Percentiles rank a stretch among this genome's conserved stretches.
Evolutionary conservation across 148 eudicot genomes (phyloP).

Genomic region (Talinum fruticosum): DNA sequence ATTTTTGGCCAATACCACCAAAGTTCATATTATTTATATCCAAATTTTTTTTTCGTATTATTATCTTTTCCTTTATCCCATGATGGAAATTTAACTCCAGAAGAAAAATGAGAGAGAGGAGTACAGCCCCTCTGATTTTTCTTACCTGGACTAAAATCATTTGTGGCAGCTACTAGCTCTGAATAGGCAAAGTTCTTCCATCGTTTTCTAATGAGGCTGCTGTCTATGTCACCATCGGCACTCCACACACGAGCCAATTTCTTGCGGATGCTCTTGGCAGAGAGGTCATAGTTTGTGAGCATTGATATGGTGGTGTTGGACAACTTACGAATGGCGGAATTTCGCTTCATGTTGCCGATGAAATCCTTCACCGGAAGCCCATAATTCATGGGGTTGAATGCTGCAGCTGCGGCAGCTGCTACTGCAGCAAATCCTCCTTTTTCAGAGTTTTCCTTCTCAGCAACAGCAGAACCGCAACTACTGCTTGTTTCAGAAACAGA

Average conservation of each 20-base stretch:
- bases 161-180: slow-evolving; percentile 68
- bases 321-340: slow-evolving; percentile 38
- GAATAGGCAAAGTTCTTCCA: slow-evolving; percentile 70
- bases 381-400: slow-evolving; percentile 10
- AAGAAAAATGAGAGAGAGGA: not conserved
- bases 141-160: slow-evolving; percentile 69
- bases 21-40: too few species aligned
- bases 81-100: not conserved
- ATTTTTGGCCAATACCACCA: too few species aligned
- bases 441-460: slow-evolving; percentile 20
- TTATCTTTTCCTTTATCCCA: not conserved
- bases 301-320: slow-evolving; percentile 49
- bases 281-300: slow-evolving; percentile 38
- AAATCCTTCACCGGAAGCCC: slow-evolving; percentile 46
- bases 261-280: slow-evolving; percentile 42
- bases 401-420: not conserved
- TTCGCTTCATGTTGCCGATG: slow-evolving; percentile 47
- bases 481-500: slow-evolving; percentile 38
- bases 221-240: slow-evolving; percentile 41
- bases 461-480: slow-evolving; percentile 25
- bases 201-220: slow-evolving; percentile 31
- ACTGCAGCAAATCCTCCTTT: not conserved
- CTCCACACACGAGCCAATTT: slow-evolving; percentile 45
- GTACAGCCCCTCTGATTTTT: not conserved
- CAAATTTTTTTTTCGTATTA: not conserved